Evolutionary conservation across 192 early-diverging fungal genomes (phyloP).

Genomic region (Coemansia sp.): DNA sequence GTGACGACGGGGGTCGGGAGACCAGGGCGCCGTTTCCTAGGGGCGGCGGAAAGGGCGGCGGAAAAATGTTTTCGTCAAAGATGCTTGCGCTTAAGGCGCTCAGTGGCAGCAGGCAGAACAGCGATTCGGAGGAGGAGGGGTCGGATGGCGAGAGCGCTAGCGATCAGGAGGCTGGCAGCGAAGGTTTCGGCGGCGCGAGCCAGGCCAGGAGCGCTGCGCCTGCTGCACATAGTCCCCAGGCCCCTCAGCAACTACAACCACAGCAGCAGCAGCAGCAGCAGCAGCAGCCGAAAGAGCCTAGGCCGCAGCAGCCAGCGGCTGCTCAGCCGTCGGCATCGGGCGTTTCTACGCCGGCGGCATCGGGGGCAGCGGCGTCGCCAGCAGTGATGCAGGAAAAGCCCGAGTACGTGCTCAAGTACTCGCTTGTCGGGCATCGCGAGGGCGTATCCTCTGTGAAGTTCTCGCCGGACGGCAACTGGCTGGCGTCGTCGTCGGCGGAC

Average conservation of each 20-base stretch:
- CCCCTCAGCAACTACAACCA: too few species aligned
- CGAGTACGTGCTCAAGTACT: slow-evolving; percentile 83
- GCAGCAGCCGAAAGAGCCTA: neutral
- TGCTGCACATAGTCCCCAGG: slow-evolving; percentile 1
- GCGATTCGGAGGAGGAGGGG: slow-evolving; percentile 11
- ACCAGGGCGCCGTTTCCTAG: slow-evolving; percentile 8
- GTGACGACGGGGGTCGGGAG: neutral
- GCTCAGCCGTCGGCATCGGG: slow-evolving; percentile 23
- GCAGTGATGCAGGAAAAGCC: slow-evolving; percentile 54
- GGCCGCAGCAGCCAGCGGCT: slow-evolving; percentile 5
- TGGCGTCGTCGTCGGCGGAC: slow-evolving; percentile 87
- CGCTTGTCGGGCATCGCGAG: slow-evolving; percentile 91
- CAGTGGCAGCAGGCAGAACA: slow-evolving; percentile 23
- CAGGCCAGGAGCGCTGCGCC: slow-evolving; percentile 2
- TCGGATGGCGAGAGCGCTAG: slow-evolving; percentile 7
- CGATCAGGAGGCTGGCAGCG: slow-evolving; percentile 2
- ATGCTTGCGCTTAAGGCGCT: slow-evolving; percentile 50
- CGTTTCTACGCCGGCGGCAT: slow-evolving; percentile 10
- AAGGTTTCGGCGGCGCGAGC: neutral
- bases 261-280: slow-evolving; percentile 14
- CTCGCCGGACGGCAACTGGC: slow-evolving; percentile 96
- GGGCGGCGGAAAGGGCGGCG: slow-evolving; percentile 49
- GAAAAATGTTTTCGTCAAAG: slow-evolving; percentile 54
- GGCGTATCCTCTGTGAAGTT: slow-evolving; percentile 95
- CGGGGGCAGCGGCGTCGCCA: slow-evolving; percentile 7